Evolutionary conservation across 495 filamentous ascomycete species (phyloP), one percentile per base, ranked within the genome.

Genomic region (Cercophora newfieldiana): DNA sequence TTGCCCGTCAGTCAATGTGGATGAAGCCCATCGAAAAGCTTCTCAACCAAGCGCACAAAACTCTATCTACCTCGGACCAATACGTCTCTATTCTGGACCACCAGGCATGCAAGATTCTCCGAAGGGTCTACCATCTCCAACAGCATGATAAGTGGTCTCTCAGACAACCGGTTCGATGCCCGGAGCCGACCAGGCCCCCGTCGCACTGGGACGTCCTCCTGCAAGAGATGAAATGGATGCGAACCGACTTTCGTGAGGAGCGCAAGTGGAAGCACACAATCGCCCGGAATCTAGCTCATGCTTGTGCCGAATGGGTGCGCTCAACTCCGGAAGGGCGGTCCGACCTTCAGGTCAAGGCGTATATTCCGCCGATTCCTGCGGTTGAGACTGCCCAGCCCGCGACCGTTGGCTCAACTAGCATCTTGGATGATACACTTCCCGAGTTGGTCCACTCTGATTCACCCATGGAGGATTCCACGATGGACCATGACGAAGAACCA

Each of bases 201-300:
- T 85, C 87, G 6, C 94, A 97, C 74, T 89, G 87, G 85, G 95
- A 99, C 79, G 84, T 95, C 50, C 75, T 98, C 48, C 78, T 98
- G 8, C 84, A 92, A 67, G 92, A 99, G 77, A 91, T 94, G 86
- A 96, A 92, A 76, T 97, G 95, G 96, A 92, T 99, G 88, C 86
- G 92, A 44, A 97, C 92, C 1, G 95, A 99, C 79, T 98, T 98
- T 71, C 84, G 90, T 30, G 91, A 97, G 78, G 95, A 99, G 75
- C 80, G 91, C 28, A 96, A 96, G 74, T 97, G 92, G 92, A 97
- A 97, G 75, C 87, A 88, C 66, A 87, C 91, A 56, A 85, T 89
- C 48, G 93, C 93, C 2, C 87, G 86, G 59, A 89, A 88, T 59
- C 82, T 93, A 50, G 93, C 93, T 3, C 80, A 88, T 63, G 88